Conservation (phyloP, 1,139 yeast species). For the Pichia sp. region DNA sequence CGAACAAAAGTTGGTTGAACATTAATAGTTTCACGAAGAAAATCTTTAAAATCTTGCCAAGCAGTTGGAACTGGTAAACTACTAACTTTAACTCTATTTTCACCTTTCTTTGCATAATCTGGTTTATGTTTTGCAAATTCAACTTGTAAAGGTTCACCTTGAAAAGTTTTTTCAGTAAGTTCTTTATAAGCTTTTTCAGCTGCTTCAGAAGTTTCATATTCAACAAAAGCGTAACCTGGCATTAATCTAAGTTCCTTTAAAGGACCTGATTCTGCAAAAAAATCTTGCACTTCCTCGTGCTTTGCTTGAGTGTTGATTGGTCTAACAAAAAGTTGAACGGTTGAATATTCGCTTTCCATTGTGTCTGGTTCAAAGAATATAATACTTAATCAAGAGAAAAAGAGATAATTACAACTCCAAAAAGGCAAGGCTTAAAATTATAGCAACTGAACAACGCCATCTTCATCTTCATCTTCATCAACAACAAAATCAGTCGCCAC, state of each 20-base stretch:
- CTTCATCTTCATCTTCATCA: too few species aligned
- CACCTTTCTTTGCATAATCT: slow-evolving; percentile 47
- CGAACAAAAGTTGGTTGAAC: slow-evolving; percentile 66
- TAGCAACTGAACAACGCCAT: too few species aligned
- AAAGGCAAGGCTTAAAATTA: too few species aligned
- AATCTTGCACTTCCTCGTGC: slow-evolving; percentile 58
- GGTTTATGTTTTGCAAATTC: slow-evolving; percentile 62
- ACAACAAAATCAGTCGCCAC: not conserved
- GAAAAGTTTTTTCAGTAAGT: slow-evolving; percentile 37
- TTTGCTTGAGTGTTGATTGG: slow-evolving; percentile 46
- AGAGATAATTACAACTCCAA: not conserved
- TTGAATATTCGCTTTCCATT: slow-evolving; percentile 30
- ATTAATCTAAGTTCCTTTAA: slow-evolving; percentile 60
- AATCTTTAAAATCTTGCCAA: slow-evolving; percentile 83
- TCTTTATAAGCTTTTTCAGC: slow-evolving; percentile 63
- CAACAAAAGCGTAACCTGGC: slow-evolving; percentile 74
- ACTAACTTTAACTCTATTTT: slow-evolving; percentile 61
- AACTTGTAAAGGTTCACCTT: slow-evolving; percentile 59
- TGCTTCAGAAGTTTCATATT: slow-evolving; percentile 58
- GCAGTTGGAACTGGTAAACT: slow-evolving; percentile 70
- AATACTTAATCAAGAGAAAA: not conserved
- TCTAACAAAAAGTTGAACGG: slow-evolving; percentile 46
- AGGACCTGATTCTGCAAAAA: slow-evolving; percentile 59
- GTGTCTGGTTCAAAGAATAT: not conserved
- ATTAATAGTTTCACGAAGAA: slow-evolving; percentile 63